phyloP scores from a whole-genome alignment of 2,329 filamentous ascomycete genomes.

The Claviceps africana region DNA sequence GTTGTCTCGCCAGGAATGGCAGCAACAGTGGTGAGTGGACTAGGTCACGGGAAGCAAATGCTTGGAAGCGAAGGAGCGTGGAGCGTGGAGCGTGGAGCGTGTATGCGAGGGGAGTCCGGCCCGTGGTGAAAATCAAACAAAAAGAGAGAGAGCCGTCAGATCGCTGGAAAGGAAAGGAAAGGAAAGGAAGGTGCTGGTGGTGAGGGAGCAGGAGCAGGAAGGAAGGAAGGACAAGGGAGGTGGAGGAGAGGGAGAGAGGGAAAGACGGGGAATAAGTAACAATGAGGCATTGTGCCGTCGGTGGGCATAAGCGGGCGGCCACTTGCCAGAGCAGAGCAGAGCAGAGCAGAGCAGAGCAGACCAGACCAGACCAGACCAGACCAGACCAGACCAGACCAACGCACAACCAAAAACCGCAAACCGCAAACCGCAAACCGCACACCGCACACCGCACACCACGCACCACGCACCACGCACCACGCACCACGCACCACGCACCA shows the following conservation, averaged over 20 bases:
- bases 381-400: not conserved
- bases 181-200: constrained; percentile 5
- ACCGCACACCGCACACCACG: too few relatives aligned
- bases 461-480: too few relatives aligned
- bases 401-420: not conserved
- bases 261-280: not conserved
- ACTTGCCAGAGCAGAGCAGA: too few relatives aligned
- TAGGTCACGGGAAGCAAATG: not conserved
- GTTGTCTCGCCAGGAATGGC: not conserved
- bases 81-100: constrained; percentile 2
- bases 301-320: too few relatives aligned
- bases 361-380: not conserved
- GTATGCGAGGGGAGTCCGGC: constrained; percentile 6
- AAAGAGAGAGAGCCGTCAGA: constrained; percentile 4
- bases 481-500: too few relatives aligned
- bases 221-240: too few relatives aligned
- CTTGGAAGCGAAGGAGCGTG: constrained; percentile 7
- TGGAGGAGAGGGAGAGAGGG: not conserved
- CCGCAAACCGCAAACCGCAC: too few relatives aligned
- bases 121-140: constrained; percentile 6
- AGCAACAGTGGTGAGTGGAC: not conserved
- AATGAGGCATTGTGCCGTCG: not conserved
- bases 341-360: too few relatives aligned
- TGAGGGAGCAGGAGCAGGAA: not conserved
- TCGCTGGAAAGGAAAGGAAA: constrained; percentile 7